A percentile compares a stretch with the other conserved stretches of the same genome.
Conservation (phyloP, 2,329 filamentous ascomycete species). For the Trichoderma polysporum region DNA sequence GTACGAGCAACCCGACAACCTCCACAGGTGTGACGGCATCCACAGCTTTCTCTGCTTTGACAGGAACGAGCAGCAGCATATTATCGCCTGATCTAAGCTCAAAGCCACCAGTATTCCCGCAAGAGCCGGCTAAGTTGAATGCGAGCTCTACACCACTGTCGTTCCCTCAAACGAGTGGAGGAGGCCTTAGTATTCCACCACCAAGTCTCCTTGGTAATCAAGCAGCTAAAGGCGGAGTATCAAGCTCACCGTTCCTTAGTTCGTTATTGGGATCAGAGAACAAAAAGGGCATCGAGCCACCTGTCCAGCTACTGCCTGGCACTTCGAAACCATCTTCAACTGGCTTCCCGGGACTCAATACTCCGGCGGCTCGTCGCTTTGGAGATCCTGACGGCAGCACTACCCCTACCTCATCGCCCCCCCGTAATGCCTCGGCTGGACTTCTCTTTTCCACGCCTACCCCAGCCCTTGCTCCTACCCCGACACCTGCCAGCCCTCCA, state of each 20-base stretch:
- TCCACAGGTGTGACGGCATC: not conserved
- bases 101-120: not conserved
- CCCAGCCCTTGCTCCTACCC: constrained; percentile 17
- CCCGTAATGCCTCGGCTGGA: not conserved
- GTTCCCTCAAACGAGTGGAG: not conserved
- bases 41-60: not conserved
- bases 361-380: not conserved
- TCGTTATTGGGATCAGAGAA: not conserved
- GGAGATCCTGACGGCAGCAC: constrained; percentile 1
- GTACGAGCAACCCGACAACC: not conserved
- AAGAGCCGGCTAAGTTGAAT: not conserved
- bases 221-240: not conserved
- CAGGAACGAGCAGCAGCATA: not conserved
- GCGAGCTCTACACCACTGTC: not conserved
- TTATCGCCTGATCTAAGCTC: not conserved
- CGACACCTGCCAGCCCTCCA: constrained; percentile 25
- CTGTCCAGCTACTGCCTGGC: not conserved
- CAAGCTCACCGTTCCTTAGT: not conserved
- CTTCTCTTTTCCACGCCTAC: constrained; percentile 2
- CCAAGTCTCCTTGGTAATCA: not conserved
- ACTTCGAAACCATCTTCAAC: not conserved
- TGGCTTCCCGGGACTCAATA: not conserved
- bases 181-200: not conserved
- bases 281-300: not conserved
- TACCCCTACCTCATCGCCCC: constrained; percentile 19